Base-by-base conservation (phyloP, 2,329 filamentous ascomycete species). In the Aspergillus phoenicis region DNA sequence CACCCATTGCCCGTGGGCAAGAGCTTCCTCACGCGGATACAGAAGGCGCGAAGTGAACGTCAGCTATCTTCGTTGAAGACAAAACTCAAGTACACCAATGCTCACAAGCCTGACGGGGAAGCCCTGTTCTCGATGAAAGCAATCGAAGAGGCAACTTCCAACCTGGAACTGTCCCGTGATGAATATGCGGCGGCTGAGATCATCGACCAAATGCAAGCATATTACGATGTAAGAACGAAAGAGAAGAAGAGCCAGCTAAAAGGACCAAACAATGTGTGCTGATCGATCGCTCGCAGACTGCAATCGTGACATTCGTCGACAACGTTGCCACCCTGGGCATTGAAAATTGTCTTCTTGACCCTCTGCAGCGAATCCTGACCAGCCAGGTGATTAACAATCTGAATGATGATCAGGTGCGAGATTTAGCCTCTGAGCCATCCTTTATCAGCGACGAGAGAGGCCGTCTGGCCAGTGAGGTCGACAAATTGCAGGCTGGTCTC, bases 281-380 rank as follows among this genome's bases (percentile, higher is more conserved):
- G 4, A 48, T 8, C 1, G 2, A 6, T 6, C 26, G 7, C 11
- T 24, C 3, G 1, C 47, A 67, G 68, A 67, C 62, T 67, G 77
- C 79, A 1, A 71, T 79, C 3, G 66, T 77, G 11, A 80, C 77
- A 0, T 83, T 84, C 52, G 73, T 80, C 3, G 79, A 85, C 4
- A 83, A 83, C 20, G 71, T 84, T 8, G 73, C 79, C 17, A 82
- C 77, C n/a, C 71, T 84, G 0, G 82, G 77, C 0, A 72, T 83
- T 0, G 83, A 85, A 64, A 80, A 79, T 33, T 83, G 80, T 48
- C 76, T 85, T 0, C 68, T 85, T 0, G 67, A 59, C 0, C 74
- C 79, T 1, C 60, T 84, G 0, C 73, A 77, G 0, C 57, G 62
- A 0, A 80, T 84, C 2, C 71, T 84, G 33, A 80, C 76, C 0